These are phyloP conservation scores for Talaromyces stipitatus DNA, from an alignment of 495 filamentous ascomycete species.

Conservation along the genomic window DNA sequence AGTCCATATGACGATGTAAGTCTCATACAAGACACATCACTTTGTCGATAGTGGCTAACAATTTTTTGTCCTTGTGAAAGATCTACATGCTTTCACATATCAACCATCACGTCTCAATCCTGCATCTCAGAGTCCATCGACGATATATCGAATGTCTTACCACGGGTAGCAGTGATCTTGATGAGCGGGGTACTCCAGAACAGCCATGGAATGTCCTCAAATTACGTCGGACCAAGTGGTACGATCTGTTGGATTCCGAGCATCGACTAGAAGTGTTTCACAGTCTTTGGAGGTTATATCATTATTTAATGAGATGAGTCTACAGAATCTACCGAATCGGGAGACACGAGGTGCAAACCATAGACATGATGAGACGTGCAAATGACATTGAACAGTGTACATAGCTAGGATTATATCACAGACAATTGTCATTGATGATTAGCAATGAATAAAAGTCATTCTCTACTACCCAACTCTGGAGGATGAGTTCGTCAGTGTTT, in stretches of 20 bases:
- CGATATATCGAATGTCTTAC: constrained; percentile 52
- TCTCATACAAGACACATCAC: neutral
- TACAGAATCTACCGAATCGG: no score
- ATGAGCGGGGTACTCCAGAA: constrained; percentile 38
- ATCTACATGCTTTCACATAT: constrained; percentile 76
- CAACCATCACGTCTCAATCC: constrained; percentile 73
- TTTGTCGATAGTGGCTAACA: constrained; percentile 3
- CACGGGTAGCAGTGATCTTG: constrained; percentile 19
- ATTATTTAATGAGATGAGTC: constrained; percentile 53
- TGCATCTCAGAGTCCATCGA: constrained; percentile 65
- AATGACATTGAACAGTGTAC: neutral
- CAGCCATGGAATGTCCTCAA: constrained; percentile 57
- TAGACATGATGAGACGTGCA: no score
- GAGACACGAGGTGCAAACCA: no score
- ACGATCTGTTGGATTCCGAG: constrained; percentile 59
- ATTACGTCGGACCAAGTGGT: constrained; percentile 69
- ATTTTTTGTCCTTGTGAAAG: no score
- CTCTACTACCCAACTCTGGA: no score
- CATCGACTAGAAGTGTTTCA: constrained; percentile 66
- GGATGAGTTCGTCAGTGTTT: no score
- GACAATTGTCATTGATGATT: no score
- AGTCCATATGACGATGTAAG: constrained; percentile 51
- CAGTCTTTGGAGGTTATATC: constrained; percentile 69
- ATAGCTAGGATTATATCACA: neutral
- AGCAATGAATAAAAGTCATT: no score